Percentiles rank a stretch among this genome's conserved stretches.
These are phyloP conservation scores for Vitis cinerea DNA, from an alignment of 164 flowering plant genomes.

Conservation along the genomic window DNA sequence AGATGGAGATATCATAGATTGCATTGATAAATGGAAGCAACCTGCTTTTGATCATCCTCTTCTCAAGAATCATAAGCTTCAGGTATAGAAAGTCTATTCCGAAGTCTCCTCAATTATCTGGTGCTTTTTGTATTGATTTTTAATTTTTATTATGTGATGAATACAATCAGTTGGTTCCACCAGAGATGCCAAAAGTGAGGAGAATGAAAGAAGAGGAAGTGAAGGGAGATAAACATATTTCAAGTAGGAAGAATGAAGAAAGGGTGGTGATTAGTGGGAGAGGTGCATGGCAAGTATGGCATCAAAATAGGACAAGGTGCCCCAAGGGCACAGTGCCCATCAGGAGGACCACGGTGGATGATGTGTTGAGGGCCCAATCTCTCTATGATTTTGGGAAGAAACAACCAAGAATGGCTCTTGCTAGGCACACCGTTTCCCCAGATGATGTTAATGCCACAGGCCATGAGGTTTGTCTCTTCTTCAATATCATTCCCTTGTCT, in stretches of 20 bases:
- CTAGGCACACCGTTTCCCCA: background rate
- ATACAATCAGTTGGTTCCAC: no score
- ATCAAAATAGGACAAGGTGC: conserved; percentile 12
- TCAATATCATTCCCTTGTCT: no score
- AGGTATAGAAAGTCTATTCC: background rate
- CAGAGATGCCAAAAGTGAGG: no score
- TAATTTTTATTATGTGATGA: no score
- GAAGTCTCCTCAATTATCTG: background rate
- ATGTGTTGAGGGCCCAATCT: background rate
- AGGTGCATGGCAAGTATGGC: conserved; percentile 3
- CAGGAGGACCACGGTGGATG: background rate
- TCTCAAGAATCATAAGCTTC: conserved; percentile 12
- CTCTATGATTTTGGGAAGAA: background rate
- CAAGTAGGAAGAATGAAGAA: background rate
- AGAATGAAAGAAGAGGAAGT: background rate
- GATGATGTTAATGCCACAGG: no score
- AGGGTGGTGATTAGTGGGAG: no score
- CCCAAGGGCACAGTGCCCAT: conserved; percentile 12
- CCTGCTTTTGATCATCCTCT: conserved; percentile 22
- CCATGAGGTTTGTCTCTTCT: no score
- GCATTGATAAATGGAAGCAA: conserved; percentile 16
- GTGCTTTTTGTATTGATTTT: no score
- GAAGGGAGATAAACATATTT: background rate
- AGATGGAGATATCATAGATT: conserved; percentile 8
- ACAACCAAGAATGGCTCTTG: background rate